Conservation (phyloP, 2,329 filamentous ascomycete genomes). For the Phoma sp. region DNA sequence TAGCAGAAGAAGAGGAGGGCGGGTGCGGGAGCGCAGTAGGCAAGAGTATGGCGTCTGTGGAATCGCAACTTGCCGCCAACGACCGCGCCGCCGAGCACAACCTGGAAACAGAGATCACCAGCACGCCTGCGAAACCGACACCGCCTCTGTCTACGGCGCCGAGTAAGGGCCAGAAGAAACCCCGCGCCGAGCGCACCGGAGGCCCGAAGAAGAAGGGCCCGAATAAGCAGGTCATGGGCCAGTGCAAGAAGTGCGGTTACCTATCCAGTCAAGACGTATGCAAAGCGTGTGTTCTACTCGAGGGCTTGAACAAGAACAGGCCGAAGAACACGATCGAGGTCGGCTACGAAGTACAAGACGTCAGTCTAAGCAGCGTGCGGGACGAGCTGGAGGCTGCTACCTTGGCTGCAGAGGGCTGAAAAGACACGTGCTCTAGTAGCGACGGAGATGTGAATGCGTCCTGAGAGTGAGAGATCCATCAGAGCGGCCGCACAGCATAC, state of each 20-base stretch:
- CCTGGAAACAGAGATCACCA: slow-evolving; percentile 72
- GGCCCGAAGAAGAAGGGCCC: slow-evolving; percentile 31
- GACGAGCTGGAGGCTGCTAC: slow-evolving; percentile 33
- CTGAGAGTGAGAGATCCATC: too few species aligned
- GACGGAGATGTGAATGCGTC: too few species aligned
- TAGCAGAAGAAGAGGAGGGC: slow-evolving; percentile 68
- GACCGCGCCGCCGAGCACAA: slow-evolving; percentile 64
- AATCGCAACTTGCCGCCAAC: slow-evolving; percentile 72
- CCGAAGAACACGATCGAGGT: slow-evolving; percentile 51
- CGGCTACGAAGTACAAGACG: slow-evolving; percentile 32
- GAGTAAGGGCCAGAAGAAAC: slow-evolving; percentile 27
- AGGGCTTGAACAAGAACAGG: slow-evolving; percentile 82
- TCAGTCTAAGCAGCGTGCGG: slow-evolving; percentile 29
- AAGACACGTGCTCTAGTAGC: too few species aligned
- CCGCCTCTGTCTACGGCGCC: neutral
- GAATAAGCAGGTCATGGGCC: slow-evolving; percentile 74
- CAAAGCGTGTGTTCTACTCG: slow-evolving; percentile 89
- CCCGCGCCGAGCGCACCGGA: slow-evolving; percentile 21
- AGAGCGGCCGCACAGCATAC: too few species aligned
- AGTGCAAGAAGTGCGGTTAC: slow-evolving; percentile 89
- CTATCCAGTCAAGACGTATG: slow-evolving; percentile 94
- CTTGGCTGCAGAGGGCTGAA: slow-evolving; percentile 25
- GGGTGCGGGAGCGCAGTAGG: slow-evolving; percentile 79
- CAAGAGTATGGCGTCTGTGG: slow-evolving; percentile 78
- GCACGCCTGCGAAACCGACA: neutral